These are phyloP conservation scores for Flueggea neowawraea DNA, from an alignment of 441 rosid species.

Conservation along the genomic window DNA sequence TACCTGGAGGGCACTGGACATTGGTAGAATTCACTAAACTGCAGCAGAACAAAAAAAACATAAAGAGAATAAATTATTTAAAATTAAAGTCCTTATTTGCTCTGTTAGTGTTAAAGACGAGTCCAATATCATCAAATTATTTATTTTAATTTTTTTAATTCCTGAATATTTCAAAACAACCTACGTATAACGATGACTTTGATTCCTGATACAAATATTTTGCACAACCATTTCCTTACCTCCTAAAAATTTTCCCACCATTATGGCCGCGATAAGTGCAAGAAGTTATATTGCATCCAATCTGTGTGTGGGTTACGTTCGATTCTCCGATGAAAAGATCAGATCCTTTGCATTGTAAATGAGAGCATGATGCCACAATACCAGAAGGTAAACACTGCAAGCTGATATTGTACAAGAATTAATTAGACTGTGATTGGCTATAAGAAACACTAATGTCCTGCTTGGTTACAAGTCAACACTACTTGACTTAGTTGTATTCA, in stretches of 20 bases:
- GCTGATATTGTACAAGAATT: neutral
- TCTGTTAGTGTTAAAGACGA: no score
- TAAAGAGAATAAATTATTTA: no score
- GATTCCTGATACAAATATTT: no score
- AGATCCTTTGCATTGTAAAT: constrained; percentile 22
- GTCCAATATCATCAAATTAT: neutral
- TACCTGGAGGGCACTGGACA: constrained; percentile 14
- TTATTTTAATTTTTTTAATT: neutral
- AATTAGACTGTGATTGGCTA: neutral
- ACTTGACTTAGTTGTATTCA: no score
- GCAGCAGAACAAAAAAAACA: neutral
- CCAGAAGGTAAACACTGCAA: constrained; percentile 19
- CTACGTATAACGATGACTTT: no score
- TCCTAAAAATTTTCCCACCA: constrained; percentile 20
- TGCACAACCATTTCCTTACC: constrained; percentile 6
- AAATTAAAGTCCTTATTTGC: no score
- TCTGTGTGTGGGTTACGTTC: neutral
- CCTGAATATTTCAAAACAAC: no score
- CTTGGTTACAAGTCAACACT: no score
- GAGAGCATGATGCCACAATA: constrained; percentile 6
- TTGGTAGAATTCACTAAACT: constrained; percentile 12
- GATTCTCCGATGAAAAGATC: constrained; percentile 19
- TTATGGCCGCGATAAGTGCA: constrained; percentile 22
- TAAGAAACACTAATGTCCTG: neutral
- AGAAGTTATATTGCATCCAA: constrained; percentile 16